Evolutionary conservation across 495 filamentous ascomycete genomes (phyloP).

Genomic region (Peziza echinospora): DNA sequence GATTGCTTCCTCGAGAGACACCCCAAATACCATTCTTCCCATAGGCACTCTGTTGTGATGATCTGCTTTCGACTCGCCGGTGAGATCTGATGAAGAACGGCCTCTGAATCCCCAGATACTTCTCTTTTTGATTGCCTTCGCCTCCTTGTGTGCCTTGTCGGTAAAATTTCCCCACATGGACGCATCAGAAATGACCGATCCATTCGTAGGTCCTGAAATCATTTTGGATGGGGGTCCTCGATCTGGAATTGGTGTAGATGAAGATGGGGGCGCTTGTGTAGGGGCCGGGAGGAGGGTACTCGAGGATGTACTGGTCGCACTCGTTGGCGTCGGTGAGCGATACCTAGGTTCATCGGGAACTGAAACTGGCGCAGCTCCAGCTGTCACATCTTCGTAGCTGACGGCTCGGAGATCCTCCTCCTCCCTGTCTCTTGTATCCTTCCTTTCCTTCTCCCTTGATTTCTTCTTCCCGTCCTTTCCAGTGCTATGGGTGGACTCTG

Average conservation of each 20-base stretch:
- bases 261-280: conserved; percentile 19
- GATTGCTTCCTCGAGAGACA: conserved; percentile 68
- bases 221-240: conserved; percentile 25
- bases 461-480: conserved; percentile 32
- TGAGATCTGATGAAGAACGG: conserved; percentile 35
- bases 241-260: conserved; percentile 5
- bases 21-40: conserved; percentile 45
- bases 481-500: conserved; percentile 5
- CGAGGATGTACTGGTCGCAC: neutral
- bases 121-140: conserved; percentile 65
- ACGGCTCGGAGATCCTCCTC: conserved; percentile 47
- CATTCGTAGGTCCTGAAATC: conserved; percentile 79
- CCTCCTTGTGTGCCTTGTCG: conserved; percentile 27
- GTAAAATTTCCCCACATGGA: conserved; percentile 45
- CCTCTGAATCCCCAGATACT: conserved; percentile 86
- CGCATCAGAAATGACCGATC: conserved; percentile 64
- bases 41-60: conserved; percentile 13
- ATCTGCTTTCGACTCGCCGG: conserved; percentile 15
- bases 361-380: conserved; percentile 43
- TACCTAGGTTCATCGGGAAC: conserved; percentile 16
- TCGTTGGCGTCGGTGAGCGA: neutral
- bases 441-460: conserved; percentile 22
- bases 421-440: conserved; percentile 17
- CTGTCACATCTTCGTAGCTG: conserved; percentile 63
- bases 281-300: conserved; percentile 18